Base-by-base conservation (phyloP, 129 eudicot genomes). In the Artemisia argyi region DNA sequence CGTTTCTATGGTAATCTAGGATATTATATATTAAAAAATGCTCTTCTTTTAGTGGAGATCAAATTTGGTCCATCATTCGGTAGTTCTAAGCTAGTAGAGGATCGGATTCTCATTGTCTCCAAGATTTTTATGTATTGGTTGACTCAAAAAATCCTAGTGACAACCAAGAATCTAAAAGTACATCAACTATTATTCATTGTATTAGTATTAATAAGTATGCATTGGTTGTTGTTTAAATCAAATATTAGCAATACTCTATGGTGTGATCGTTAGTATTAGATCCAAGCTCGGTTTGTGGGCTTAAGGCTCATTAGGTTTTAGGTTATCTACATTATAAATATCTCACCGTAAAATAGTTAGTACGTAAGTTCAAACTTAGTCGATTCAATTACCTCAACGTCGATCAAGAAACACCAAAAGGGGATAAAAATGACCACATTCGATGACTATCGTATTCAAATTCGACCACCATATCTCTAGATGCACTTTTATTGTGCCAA, bases 61-160 rank as follows among this genome's bases (percentile, higher is more conserved):
- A 50, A 73, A 61, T 26, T 69, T 52, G 71, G 81, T 69, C 65
- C 76, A 61, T 69, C 20, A 16, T 71, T 69, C 26, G 56, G 81
- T 71, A 70, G 66, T 70, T 70, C 39, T 71, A 78, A 62, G 53
- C 65, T 63, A 71, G n/a, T 61, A 11, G 7, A 28, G 81, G 65
- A 78, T 63, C 77, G 12, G 66, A 71, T 78, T 78, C 77, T 63
- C 18, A 18, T 54, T 76, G 61, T 57, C 74, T 30, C 18, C 61
- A 35, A 66, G 24, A 15, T 50, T 67, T 66, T 71, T 4, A 8
- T 3, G 47, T 14, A 17, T 11, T 58, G 32, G 35, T 58, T 3
- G 26, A 58, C 63, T 20, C 46, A 39, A 39, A 7, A 5, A 2
- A n/a, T 30, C 18, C 55, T 7, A 14, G 12, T 39, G 54, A 32